Evolutionary conservation across 2,329 filamentous ascomycete genomes (phyloP).

Genomic region (Claviceps maximensis): DNA sequence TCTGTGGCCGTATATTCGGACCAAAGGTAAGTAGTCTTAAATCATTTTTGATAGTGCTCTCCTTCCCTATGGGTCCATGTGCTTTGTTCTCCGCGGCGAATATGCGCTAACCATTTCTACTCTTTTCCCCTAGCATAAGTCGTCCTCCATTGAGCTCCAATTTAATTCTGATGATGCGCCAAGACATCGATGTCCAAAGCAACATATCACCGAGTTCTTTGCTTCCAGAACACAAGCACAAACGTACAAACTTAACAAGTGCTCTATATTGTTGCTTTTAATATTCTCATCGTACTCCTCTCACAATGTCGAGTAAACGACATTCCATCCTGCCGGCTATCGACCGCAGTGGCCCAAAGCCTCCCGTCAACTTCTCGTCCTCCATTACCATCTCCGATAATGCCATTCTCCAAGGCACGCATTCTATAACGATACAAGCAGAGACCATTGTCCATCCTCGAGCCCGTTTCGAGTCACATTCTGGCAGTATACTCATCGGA

Average conservation of each 20-base stretch:
- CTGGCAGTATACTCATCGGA: slow-evolving; percentile 69
- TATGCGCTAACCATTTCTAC: neutral
- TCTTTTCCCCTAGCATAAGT: neutral
- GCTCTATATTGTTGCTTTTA: neutral
- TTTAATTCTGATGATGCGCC: neutral
- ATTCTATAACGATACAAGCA: slow-evolving; percentile 66
- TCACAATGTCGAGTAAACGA: slow-evolving; percentile 33
- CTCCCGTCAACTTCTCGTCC: slow-evolving; percentile 48
- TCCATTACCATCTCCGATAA: slow-evolving; percentile 49
- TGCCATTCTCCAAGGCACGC: slow-evolving; percentile 52
- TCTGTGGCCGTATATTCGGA: rapidly evolving
- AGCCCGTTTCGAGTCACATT: slow-evolving; percentile 61
- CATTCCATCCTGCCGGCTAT: slow-evolving; percentile 42
- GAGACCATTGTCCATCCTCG: slow-evolving; percentile 81
- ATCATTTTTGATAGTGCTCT: neutral
- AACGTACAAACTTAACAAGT: neutral
- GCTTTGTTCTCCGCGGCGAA: neutral
- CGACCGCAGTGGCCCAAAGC: slow-evolving; percentile 41
- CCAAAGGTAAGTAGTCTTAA: neutral
- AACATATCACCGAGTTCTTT: neutral
- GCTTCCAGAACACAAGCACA: neutral
- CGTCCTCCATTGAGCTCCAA: too few relatives aligned
- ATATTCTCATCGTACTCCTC: neutral
- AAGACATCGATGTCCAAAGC: neutral
- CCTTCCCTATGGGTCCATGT: neutral